A percentile compares a stretch with the other conserved stretches of the same genome.
Evolutionary conservation across 1,284 basidiomycete genomes (phyloP).

Genomic region (Irpex sp.): DNA sequence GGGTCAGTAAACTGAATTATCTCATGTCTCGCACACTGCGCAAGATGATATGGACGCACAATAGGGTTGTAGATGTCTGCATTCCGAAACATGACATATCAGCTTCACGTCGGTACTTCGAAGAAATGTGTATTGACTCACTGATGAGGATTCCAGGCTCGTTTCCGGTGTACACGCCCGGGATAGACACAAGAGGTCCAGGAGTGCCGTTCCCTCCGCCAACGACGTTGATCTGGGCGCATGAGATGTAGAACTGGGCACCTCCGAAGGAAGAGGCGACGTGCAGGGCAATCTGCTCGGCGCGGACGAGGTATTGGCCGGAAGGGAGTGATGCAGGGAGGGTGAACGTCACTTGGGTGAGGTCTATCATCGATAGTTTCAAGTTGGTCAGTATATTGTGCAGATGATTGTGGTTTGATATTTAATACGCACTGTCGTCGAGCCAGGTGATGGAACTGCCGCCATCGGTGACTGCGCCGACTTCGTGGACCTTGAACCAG

Average conservation of each 20-base stretch:
- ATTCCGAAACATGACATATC: not conserved
- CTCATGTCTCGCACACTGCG: not conserved
- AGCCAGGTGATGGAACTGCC: constrained; percentile 31
- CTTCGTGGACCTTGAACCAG: constrained; percentile 33
- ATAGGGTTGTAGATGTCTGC: not conserved
- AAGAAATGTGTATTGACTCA: not conserved
- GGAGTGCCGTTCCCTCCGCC: constrained; percentile 20
- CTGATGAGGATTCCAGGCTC: constrained; percentile 27
- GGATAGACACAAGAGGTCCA: constrained; percentile 21
- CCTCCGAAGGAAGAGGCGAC: constrained; percentile 33
- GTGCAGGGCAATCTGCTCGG: constrained; percentile 57
- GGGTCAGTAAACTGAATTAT: not conserved
- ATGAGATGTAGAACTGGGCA: constrained; percentile 28
- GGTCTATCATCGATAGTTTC: not conserved
- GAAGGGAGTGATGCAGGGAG: constrained; percentile 37
- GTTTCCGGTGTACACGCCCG: constrained; percentile 21
- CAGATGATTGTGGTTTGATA: not conserved
- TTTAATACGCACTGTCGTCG: not conserved
- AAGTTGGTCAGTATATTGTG: not conserved
- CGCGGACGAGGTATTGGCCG: constrained; percentile 44
- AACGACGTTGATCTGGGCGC: constrained; percentile 18
- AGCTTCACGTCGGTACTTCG: not conserved
- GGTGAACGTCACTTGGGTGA: constrained; percentile 32
- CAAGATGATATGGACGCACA: not conserved
- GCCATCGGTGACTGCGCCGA: constrained; percentile 34